Conservation (phyloP, 2,329 filamentous ascomycete species). For the Aspergillus uvarum region DNA sequence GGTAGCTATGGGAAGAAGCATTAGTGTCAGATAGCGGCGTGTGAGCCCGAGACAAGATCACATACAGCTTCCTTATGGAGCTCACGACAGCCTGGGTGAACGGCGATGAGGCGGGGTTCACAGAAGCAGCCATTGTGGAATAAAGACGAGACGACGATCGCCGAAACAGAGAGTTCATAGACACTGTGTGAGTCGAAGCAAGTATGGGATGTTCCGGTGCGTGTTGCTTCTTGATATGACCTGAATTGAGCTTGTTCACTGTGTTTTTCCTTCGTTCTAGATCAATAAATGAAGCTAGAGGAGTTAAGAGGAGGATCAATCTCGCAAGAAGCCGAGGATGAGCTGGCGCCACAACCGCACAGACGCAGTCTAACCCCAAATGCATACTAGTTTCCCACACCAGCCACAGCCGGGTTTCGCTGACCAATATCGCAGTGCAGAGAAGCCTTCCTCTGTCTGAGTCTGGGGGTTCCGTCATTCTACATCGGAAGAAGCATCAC, state of each 20-base stretch:
- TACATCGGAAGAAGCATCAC: slow-evolving; percentile 4
- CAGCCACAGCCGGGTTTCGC: slow-evolving; percentile 2
- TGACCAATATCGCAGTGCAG: slow-evolving; percentile 1
- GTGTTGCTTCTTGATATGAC: neutral
- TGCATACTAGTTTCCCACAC: neutral
- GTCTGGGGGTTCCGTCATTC: slow-evolving; percentile 11
- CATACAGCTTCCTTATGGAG: slow-evolving; percentile 77
- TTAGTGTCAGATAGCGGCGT: slow-evolving; percentile 9
- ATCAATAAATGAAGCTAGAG: neutral
- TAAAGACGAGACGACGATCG: slow-evolving; percentile 21
- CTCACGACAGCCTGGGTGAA: slow-evolving; percentile 69
- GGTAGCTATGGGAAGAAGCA: slow-evolving; percentile 58
- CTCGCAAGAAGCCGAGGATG: slow-evolving; percentile 9
- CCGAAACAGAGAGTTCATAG: slow-evolving; percentile 27
- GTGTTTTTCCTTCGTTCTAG: too few relatives aligned
- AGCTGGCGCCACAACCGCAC: slow-evolving; percentile 24
- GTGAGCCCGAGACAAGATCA: slow-evolving; percentile 21
- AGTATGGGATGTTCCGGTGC: neutral
- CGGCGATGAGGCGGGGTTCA: slow-evolving; percentile 49
- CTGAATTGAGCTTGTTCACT: neutral
- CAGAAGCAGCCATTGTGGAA: slow-evolving; percentile 37
- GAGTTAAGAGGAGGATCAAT: neutral
- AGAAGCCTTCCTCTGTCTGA: too few relatives aligned
- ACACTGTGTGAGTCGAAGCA: neutral
- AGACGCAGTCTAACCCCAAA: neutral